A percentile compares a stretch with the other conserved stretches of the same genome.
These are phyloP conservation scores for Saccharomycopsis sp. DNA, from an alignment of 805 yeast genomes.

Conservation along the genomic window DNA sequence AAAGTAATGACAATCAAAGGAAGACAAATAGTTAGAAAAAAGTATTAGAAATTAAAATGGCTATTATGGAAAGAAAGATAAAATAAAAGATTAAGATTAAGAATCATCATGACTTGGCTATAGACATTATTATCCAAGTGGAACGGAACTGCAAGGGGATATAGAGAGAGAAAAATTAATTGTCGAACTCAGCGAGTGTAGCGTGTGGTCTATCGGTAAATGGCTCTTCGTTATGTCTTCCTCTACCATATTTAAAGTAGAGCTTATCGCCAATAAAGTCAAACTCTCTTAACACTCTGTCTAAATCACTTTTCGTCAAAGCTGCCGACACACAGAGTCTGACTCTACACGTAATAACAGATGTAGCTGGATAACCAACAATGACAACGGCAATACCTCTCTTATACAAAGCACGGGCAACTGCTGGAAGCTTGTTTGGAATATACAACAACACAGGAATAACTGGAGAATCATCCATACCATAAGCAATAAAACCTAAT, in stretches of 20 bases:
- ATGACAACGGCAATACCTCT: slow-evolving; percentile 88
- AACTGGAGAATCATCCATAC: slow-evolving; percentile 95
- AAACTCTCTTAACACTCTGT: slow-evolving; percentile 61
- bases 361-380: slow-evolving; percentile 98
- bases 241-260: slow-evolving; percentile 44
- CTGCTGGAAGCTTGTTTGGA: slow-evolving; percentile 92
- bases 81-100: not conserved
- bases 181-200: slow-evolving; percentile 8
- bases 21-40: not conserved
- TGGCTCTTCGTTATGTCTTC: slow-evolving; percentile 15
- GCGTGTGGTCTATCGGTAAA: slow-evolving; percentile 18
- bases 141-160: not conserved
- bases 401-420: slow-evolving; percentile 73
- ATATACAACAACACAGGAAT: slow-evolving; percentile 81
- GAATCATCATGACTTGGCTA: not conserved
- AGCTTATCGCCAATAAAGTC: slow-evolving; percentile 73
- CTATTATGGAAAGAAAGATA: not conserved
- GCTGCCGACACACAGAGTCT: slow-evolving; percentile 91
- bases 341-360: slow-evolving; percentile 80
- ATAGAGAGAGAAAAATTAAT: not conserved
- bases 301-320: slow-evolving; percentile 90
- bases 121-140: not conserved
- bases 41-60: not conserved
- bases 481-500: slow-evolving; percentile 89
- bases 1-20: not conserved